Conservation (phyloP, 257 asterid genomes). For the Jasminum sambac region DNA sequence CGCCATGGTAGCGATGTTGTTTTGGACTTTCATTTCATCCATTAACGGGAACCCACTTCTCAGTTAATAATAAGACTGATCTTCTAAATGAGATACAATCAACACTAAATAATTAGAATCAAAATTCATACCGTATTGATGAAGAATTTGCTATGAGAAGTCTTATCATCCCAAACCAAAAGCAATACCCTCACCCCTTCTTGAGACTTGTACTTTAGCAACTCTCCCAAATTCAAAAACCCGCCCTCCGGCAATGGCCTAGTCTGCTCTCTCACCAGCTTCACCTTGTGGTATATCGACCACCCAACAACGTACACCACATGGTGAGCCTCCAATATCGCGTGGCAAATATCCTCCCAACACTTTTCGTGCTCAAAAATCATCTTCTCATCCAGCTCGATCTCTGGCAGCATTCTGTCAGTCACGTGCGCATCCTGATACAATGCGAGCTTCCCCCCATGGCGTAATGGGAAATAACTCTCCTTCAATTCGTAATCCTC, state of each 20-base stretch:
- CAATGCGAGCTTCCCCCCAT: constrained; percentile 68
- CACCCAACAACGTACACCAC: constrained; percentile 70
- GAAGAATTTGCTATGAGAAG: constrained; percentile 85
- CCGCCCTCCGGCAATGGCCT: constrained; percentile 83
- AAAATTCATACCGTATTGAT: constrained; percentile 58
- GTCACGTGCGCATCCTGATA: constrained; percentile 83
- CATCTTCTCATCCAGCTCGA: constrained; percentile 41
- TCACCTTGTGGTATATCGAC: constrained; percentile 76
- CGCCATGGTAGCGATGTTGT: too few relatives aligned
- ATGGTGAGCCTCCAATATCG: constrained; percentile 78
- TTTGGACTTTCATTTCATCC: too few relatives aligned
- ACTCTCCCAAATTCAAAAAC: constrained; percentile 74
- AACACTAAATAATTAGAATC: constrained; percentile 13
- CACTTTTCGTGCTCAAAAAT: constrained; percentile 52
- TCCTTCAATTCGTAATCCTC: constrained; percentile 48
- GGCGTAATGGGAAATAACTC: constrained; percentile 76
- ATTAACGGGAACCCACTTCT: too few relatives aligned
- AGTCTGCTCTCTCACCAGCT: constrained; percentile 70
- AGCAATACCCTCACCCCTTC: constrained; percentile 93
- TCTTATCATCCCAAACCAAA: constrained; percentile 97
- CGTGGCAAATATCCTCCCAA: constrained; percentile 83
- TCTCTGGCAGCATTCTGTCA: constrained; percentile 66
- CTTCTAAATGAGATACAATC: background rate
- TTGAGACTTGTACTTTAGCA: constrained; percentile 85
- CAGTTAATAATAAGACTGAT: too few relatives aligned